Percentiles rank a stretch among this genome's conserved stretches.
These are phyloP conservation scores for Pseudocercospora pini-densiflorae DNA, from an alignment of 2,329 filamentous ascomycete species.

Conservation along the genomic window DNA sequence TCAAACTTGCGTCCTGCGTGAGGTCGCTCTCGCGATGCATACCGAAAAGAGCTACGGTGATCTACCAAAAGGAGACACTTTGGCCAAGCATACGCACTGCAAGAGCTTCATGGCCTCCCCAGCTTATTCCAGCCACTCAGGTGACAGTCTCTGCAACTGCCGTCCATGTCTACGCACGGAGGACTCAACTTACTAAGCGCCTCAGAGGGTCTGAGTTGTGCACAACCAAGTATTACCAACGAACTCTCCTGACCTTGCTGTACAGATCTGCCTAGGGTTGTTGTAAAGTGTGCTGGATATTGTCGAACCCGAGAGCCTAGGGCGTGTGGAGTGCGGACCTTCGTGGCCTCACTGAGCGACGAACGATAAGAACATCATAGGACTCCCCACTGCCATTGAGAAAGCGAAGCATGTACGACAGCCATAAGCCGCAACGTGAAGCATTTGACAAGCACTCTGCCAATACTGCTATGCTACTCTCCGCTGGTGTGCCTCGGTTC, in stretches of 20 bases:
- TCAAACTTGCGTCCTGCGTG: neutral
- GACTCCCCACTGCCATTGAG: neutral
- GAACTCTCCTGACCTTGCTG: neutral
- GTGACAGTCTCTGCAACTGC: neutral
- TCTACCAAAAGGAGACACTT: neutral
- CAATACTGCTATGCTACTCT: neutral
- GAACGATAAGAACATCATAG: too few relatives aligned
- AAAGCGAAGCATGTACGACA: neutral
- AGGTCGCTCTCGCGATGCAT: neutral
- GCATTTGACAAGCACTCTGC: neutral
- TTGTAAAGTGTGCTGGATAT: neutral
- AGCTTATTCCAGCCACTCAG: neutral
- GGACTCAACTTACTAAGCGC: neutral
- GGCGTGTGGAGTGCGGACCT: neutral
- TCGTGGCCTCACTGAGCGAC: neutral
- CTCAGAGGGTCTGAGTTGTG: neutral
- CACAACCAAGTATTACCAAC: constrained; percentile 5
- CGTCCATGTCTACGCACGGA: neutral
- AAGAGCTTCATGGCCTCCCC: neutral
- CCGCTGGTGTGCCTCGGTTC: neutral
- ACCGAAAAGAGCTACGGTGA: neutral
- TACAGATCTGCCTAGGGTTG: neutral
- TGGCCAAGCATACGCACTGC: neutral
- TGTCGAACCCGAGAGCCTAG: neutral
- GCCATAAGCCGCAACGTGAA: neutral